These are phyloP conservation scores for Pseudogymnoascus sp. DNA, from an alignment of 2,329 filamentous ascomycete species.

Conservation along the genomic window DNA sequence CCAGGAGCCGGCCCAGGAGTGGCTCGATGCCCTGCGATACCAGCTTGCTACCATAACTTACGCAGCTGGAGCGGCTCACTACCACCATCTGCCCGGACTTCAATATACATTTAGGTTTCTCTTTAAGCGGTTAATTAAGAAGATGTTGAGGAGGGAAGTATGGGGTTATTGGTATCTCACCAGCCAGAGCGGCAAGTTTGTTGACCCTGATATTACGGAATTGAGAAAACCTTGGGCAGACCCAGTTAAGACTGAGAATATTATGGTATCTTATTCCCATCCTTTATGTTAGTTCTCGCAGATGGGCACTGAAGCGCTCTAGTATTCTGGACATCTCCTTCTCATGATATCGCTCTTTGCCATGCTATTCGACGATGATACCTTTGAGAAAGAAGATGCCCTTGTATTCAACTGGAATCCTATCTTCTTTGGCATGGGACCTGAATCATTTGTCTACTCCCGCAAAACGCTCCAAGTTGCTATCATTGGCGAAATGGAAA, in stretches of 20 bases:
- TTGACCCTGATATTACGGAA: conserved; percentile 32
- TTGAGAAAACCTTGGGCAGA: conserved; percentile 35
- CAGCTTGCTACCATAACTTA: conserved; percentile 30
- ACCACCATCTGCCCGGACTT: conserved; percentile 30
- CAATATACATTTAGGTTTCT: conserved; percentile 29
- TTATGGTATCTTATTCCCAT: conserved; percentile 24
- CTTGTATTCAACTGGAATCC: conserved; percentile 33
- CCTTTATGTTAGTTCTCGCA: neutral
- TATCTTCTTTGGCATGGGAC: conserved; percentile 31
- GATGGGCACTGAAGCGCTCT: neutral
- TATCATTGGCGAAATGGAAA: conserved; percentile 31
- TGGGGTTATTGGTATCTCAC: conserved; percentile 37
- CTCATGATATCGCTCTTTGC: conserved; percentile 32
- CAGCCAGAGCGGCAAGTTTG: conserved; percentile 25
- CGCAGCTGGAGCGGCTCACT: conserved; percentile 30
- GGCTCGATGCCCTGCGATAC: conserved; percentile 13
- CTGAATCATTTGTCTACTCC: conserved; percentile 29
- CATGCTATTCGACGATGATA: conserved; percentile 36
- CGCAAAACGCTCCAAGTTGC: conserved; percentile 27
- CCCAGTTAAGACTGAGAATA: conserved; percentile 33
- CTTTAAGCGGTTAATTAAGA: conserved; percentile 29
- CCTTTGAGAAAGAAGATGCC: conserved; percentile 27
- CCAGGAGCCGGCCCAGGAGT: conserved; percentile 32
- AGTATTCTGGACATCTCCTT: conserved; percentile 32
- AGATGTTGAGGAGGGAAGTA: conserved; percentile 34